Conservation (phyloP, 2,329 filamentous ascomycete genomes). For the Fusarium sp. region DNA sequence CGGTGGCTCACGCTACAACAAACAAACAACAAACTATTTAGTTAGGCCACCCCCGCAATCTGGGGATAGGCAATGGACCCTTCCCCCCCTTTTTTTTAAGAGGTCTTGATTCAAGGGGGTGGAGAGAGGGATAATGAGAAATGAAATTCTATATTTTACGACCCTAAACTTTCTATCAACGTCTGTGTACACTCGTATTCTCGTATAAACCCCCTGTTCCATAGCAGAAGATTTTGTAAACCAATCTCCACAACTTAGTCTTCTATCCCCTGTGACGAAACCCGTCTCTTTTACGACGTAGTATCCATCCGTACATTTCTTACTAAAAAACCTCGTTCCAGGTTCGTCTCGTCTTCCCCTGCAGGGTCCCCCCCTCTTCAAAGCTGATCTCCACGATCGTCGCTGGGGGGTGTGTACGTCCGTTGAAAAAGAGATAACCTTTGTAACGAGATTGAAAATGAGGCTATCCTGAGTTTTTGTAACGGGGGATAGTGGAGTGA, state of each 20-base stretch:
- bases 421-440: neutral
- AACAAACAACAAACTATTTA: conserved; percentile 6
- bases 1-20: conserved; percentile 36
- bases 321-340: conserved; percentile 3
- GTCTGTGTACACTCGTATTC: neutral
- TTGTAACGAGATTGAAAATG: conserved; percentile 19
- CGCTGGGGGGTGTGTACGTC: conserved; percentile 5
- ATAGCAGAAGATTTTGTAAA: neutral
- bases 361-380: conserved; percentile 19
- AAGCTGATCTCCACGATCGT: conserved; percentile 21
- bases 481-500: neutral
- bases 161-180: conserved; percentile 1
- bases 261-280: conserved; percentile 7
- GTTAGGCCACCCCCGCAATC: conserved; percentile 13
- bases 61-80: conserved; percentile 1
- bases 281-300: neutral
- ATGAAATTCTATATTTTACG: conserved; percentile 7
- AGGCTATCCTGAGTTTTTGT: conserved; percentile 17
- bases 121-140: conserved; percentile 7
- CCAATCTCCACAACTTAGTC: conserved; percentile 12
- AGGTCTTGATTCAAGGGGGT: neutral
- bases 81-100: neutral
- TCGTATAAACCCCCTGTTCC: conserved; percentile 12
- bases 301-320: too few species aligned
- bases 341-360: conserved; percentile 19